Percentiles rank a stretch among this genome's conserved stretches.
phyloP scores from a whole-genome alignment of 2,329 filamentous ascomycete species.

The Fusarium dimerum region DNA sequence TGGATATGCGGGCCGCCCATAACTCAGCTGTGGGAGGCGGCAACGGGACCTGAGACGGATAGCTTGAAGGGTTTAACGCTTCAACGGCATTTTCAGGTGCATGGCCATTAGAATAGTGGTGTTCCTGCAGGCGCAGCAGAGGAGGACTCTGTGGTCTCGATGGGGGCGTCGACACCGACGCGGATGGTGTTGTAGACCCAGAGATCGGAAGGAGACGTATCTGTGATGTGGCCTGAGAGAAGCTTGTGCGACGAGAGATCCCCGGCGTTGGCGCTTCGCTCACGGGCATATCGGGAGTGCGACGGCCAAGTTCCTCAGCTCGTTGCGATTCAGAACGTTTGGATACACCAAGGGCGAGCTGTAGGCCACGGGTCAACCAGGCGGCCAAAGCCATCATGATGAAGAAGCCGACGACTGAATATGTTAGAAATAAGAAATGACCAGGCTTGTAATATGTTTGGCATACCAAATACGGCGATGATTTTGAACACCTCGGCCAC shows the following conservation, averaged over 20 bases:
- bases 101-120: conserved; percentile 25
- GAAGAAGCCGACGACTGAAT: conserved; percentile 55
- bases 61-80: conserved; percentile 18
- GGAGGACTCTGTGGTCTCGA: conserved; percentile 29
- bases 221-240: conserved; percentile 28
- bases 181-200: conserved; percentile 18
- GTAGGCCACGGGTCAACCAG: conserved; percentile 55
- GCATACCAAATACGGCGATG: conserved; percentile 58
- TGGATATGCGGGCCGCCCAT: conserved; percentile 50
- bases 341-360: conserved; percentile 51
- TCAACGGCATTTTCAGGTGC: conserved; percentile 17
- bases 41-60: conserved; percentile 41
- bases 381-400: conserved; percentile 53
- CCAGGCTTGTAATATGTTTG: too few relatives aligned
- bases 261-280: conserved; percentile 27
- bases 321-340: conserved; percentile 54
- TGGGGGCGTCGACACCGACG: conserved; percentile 16
- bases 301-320: conserved; percentile 46
- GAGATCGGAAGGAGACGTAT: conserved; percentile 19
- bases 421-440: background rate
- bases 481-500: conserved; percentile 59
- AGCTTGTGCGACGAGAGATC: conserved; percentile 24
- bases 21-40: conserved; percentile 47
- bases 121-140: conserved; percentile 30
- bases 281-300: conserved; percentile 49